Conservation (phyloP, 768 basidiomycete species). For the Phlebiopsis gigantea region DNA sequence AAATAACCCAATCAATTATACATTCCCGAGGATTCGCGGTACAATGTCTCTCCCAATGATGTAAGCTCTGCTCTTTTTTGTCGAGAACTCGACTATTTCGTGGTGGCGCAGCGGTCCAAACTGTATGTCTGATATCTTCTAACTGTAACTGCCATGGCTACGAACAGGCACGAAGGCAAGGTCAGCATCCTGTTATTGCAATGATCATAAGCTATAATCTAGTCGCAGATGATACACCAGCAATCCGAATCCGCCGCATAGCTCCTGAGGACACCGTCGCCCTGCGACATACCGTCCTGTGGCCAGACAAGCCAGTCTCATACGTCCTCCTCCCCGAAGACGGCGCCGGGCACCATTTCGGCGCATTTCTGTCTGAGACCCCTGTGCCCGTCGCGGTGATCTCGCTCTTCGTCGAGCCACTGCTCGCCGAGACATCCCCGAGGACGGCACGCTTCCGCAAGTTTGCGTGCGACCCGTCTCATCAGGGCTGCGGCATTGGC, state of each 20-base stretch:
- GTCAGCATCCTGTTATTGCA: neutral
- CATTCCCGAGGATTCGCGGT: too few relatives aligned
- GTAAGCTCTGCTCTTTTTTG: neutral
- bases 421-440: neutral
- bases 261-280: slow-evolving; percentile 38
- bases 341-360: slow-evolving; percentile 44
- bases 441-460: slow-evolving; percentile 47
- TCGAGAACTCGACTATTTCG: neutral
- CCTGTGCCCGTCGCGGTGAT: slow-evolving; percentile 41
- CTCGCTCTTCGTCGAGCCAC: slow-evolving; percentile 45
- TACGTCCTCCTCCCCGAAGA: slow-evolving; percentile 51
- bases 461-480: slow-evolving; percentile 49
- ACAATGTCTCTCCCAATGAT: too few relatives aligned
- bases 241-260: slow-evolving; percentile 28
- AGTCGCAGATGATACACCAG: neutral
- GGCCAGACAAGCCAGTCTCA: slow-evolving; percentile 45
- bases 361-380: slow-evolving; percentile 38
- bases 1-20: too few relatives aligned
- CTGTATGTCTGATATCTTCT: neutral
- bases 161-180: neutral
- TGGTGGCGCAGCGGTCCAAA: neutral
- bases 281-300: slow-evolving; percentile 53
- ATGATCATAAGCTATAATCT: neutral
- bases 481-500: slow-evolving; percentile 51
- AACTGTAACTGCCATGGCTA: neutral